Percentiles rank a stretch among this genome's conserved stretches.
phyloP scores from a whole-genome alignment of 2,329 filamentous ascomycete species.

The Helotiales sp. region DNA sequence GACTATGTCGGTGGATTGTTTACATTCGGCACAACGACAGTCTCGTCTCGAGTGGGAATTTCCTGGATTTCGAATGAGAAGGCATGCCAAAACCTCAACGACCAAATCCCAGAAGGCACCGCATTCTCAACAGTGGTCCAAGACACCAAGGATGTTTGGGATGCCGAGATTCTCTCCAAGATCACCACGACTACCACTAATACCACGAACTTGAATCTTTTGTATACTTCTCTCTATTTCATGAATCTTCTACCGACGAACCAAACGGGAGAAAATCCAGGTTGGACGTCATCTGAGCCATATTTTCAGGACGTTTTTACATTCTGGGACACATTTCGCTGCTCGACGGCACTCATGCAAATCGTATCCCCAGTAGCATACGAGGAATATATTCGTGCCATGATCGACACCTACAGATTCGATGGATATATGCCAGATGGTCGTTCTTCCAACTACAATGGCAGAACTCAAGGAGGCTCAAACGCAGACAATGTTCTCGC shows the following conservation, averaged over 20 bases:
- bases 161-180: constrained; percentile 64
- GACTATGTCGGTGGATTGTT: constrained; percentile 53
- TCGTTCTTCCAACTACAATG: constrained; percentile 71
- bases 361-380: constrained; percentile 66
- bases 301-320: constrained; percentile 76
- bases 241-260: constrained; percentile 73
- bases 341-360: constrained; percentile 67
- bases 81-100: constrained; percentile 53
- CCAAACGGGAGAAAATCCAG: constrained; percentile 71
- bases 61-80: constrained; percentile 55
- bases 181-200: constrained; percentile 64
- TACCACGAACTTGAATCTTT: constrained; percentile 58
- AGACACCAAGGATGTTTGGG: constrained; percentile 62
- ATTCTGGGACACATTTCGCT: constrained; percentile 67
- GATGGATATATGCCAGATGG: constrained; percentile 70
- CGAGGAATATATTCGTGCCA: constrained; percentile 67
- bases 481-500: constrained; percentile 75
- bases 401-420: constrained; percentile 46
- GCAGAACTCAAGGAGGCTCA: constrained; percentile 70
- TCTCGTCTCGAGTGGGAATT: constrained; percentile 57
- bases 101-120: constrained; percentile 51
- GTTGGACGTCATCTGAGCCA: constrained; percentile 66
- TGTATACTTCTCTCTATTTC: constrained; percentile 69
- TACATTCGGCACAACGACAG: constrained; percentile 47
- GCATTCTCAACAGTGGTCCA: constrained; percentile 48